Evolutionary conservation across 345 rosid genomes (phyloP).

Genomic region (Populus ilicifolia): DNA sequence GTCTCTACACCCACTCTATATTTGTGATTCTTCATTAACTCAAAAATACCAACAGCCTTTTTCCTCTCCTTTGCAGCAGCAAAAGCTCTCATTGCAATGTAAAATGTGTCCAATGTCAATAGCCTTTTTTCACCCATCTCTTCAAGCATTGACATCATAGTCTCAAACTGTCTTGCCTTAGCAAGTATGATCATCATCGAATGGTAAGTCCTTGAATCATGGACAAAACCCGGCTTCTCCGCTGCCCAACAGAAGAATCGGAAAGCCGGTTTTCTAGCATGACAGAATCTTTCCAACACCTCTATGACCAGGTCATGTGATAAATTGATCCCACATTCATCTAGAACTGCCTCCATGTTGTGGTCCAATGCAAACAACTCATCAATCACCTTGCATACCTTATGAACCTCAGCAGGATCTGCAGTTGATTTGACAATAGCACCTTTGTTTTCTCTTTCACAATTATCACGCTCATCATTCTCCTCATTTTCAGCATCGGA

Average conservation of each 20-base stretch:
- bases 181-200: conserved; percentile 71
- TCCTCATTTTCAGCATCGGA: conserved; percentile 14
- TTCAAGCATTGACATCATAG: conserved; percentile 77
- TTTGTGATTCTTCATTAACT: conserved; percentile 84
- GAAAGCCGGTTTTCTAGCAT: conserved; percentile 84
- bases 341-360: conserved; percentile 90
- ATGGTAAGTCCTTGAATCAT: conserved; percentile 75
- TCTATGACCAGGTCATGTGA: conserved; percentile 56
- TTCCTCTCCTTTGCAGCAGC: conserved; percentile 90
- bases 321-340: conserved; percentile 52
- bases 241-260: conserved; percentile 87
- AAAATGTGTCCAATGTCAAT: conserved; percentile 67
- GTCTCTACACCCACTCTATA: conserved; percentile 61
- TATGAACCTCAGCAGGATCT: conserved; percentile 52
- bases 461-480: neutral
- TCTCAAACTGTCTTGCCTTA: conserved; percentile 76
- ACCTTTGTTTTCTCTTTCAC: conserved; percentile 6
- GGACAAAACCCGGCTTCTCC: conserved; percentile 47
- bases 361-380: conserved; percentile 76
- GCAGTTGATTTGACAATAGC: conserved; percentile 20
- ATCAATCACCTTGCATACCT: conserved; percentile 82
- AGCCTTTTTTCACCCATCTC: conserved; percentile 73
- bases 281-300: conserved; percentile 58
- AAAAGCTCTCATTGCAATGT: conserved; percentile 67
- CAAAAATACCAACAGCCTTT: conserved; percentile 79